Percentiles rank a stretch among this genome's conserved stretches.
phyloP scores from a whole-genome alignment of 305 asterid species.

The Caryopteris hybrid region DNA sequence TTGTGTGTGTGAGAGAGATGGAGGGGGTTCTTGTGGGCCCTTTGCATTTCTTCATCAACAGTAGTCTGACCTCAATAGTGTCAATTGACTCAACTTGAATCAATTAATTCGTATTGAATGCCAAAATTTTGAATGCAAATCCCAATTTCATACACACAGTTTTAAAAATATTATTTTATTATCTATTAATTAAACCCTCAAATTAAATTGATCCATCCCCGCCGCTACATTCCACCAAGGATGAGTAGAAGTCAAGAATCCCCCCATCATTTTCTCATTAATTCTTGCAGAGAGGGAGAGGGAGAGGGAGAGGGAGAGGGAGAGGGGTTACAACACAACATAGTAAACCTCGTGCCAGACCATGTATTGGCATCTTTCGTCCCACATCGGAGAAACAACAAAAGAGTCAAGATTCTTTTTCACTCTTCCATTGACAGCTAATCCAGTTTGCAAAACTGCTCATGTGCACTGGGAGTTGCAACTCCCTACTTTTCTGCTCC shows the following conservation, averaged over 20 bases:
- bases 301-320: neutral
- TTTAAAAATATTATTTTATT: too few relatives aligned
- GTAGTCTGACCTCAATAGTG: neutral
- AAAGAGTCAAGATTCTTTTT: constrained; percentile 46
- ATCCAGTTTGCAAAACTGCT: constrained; percentile 21
- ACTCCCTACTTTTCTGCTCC: neutral
- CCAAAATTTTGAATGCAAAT: too few relatives aligned
- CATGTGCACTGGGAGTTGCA: constrained; percentile 19
- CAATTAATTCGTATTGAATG: constrained; percentile 6
- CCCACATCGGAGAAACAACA: constrained; percentile 14
- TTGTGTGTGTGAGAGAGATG: neutral
- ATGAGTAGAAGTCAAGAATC: neutral
- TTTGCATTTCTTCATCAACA: neutral
- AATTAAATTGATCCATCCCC: neutral
- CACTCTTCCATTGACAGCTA: constrained; percentile 41
- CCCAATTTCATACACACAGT: too few relatives aligned
- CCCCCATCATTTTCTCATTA: neutral
- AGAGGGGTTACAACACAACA: constrained; percentile 16
- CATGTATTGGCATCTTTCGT: constrained; percentile 24
- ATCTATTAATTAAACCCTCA: too few relatives aligned
- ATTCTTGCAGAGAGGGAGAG: neutral
- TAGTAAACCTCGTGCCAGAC: constrained; percentile 26
- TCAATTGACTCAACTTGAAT: neutral
- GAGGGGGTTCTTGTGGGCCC: neutral
- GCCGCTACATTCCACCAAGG: too few relatives aligned